These are phyloP conservation scores for Plasmodium cynomolgi DNA, from an alignment of 169 alveolate genomes.

Conservation along the genomic window DNA sequence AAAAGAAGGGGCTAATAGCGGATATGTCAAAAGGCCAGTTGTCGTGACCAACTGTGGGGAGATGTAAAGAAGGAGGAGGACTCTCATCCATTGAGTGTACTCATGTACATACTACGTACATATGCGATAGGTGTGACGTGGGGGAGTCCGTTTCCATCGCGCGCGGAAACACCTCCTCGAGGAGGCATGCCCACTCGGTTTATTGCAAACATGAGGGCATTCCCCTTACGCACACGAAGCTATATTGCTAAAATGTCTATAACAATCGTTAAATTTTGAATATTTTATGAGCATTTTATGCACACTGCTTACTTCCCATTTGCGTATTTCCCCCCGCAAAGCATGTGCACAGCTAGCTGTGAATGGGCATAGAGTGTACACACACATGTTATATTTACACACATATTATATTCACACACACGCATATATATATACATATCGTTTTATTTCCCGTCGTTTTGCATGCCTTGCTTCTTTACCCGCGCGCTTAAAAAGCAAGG, in stretches of 20 bases:
- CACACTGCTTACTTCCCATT: not conserved
- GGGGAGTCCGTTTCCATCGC: not conserved
- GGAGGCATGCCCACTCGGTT: not conserved
- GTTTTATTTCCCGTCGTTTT: not conserved
- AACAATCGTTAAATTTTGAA: not conserved
- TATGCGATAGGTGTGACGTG: not conserved
- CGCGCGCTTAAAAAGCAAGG: not conserved
- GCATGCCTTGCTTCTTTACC: not conserved
- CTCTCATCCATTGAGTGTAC: not conserved
- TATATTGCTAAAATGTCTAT: not conserved
- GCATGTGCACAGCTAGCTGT: not conserved
- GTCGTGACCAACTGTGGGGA: slow-evolving; percentile 95
- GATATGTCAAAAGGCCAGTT: slow-evolving; percentile 90
- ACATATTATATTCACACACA: not conserved
- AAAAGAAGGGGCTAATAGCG: slow-evolving; percentile 92
- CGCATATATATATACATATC: not conserved
- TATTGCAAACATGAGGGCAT: not conserved
- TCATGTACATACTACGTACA: not conserved
- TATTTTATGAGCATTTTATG: not conserved
- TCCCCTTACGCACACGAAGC: not conserved
- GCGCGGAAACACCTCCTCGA: not conserved
- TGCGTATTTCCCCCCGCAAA: not conserved
- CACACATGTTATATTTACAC: not conserved
- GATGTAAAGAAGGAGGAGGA: slow-evolving; percentile 28
- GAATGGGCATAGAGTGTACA: not conserved